Base-by-base conservation (phyloP, 805 yeast genomes). In the Saturnispora besseyi region DNA sequence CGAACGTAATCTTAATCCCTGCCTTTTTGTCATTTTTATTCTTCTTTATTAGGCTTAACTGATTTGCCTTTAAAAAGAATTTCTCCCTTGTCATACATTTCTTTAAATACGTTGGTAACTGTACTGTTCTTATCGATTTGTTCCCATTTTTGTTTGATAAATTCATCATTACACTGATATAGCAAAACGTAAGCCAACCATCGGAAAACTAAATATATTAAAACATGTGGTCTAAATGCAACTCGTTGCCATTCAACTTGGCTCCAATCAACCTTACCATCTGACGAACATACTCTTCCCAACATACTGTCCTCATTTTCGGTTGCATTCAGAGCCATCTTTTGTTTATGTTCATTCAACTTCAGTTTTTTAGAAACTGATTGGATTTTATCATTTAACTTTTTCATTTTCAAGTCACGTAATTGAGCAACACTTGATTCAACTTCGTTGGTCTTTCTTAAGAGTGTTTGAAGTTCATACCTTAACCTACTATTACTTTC, bases 381-480 rank as follows among this genome's bases (percentile, higher is more conserved):
- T 9, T 36, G 40, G 24, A 63, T 54, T 15, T 53, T 54, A 5
- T 50, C 41, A 15, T 58, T 55, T 18, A 65, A 45, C 11, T 60
- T 49, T 28, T 52, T 53, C 42, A 49, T 79, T 72, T 66, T 68
- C 56, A 66, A 63, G 41, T 65, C 67, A 44, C 62, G 55, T 38
- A 68, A 49, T n/a, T 66, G 62, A 43, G 59, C 61, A 36, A 67
- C 53, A 42, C 81, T 73, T 28, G 80, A 81, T 56, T 82, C 86
- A 7, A 84, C 82, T 57, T 85, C 93, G 41, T 77, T 73, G 44
- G 85, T 74, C 55, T 84, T 80, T 22, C 76, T 74, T 31, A 74
- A 74, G 30, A 85, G 62, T 40, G 81, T 67, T 21, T 84, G 65
- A 42, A 81, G 67, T 59, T 85, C 91, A 61, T 85, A 85, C 56